Evolutionary conservation across 192 early-diverging fungal genomes (phyloP).

Genomic region (Coemansia guatemalensis): DNA sequence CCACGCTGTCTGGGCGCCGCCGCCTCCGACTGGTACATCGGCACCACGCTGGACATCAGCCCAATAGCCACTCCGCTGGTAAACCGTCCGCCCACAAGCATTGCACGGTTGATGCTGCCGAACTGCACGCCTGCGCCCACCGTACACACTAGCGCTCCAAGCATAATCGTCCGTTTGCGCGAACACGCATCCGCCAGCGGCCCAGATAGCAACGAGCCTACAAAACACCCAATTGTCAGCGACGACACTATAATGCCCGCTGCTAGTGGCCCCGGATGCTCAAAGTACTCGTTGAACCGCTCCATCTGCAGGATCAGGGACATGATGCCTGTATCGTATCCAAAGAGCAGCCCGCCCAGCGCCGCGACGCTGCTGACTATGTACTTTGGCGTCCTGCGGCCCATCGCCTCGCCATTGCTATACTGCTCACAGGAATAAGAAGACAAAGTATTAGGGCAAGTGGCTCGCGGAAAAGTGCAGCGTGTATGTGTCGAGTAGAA

Average conservation of each 20-base stretch:
- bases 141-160: conserved; percentile 43
- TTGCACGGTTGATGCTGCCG: conserved; percentile 32
- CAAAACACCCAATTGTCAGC: conserved; percentile 69
- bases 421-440: background rate
- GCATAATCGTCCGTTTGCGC: conserved; percentile 57
- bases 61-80: conserved; percentile 49
- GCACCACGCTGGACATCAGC: conserved; percentile 32
- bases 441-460: background rate
- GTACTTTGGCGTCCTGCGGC: conserved; percentile 18
- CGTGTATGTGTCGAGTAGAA: background rate
- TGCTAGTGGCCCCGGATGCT: conserved; percentile 47
- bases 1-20: conserved; percentile 46
- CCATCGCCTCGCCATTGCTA: conserved; percentile 19
- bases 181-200: conserved; percentile 61
- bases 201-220: conserved; percentile 66
- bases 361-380: conserved; percentile 19
- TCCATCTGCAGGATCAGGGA: conserved; percentile 58
- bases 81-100: conserved; percentile 46
- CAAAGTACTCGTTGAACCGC: conserved; percentile 60
- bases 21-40: conserved; percentile 56
- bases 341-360: conserved; percentile 29
- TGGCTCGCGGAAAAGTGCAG: background rate
- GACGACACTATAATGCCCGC: conserved; percentile 61
- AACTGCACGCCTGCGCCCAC: conserved; percentile 49
- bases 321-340: conserved; percentile 33